A percentile compares a stretch with the other conserved stretches of the same genome.
These are phyloP conservation scores for Dendrobium officinale DNA, from an alignment of 106 monocot genomes.

Conservation along the genomic window DNA sequence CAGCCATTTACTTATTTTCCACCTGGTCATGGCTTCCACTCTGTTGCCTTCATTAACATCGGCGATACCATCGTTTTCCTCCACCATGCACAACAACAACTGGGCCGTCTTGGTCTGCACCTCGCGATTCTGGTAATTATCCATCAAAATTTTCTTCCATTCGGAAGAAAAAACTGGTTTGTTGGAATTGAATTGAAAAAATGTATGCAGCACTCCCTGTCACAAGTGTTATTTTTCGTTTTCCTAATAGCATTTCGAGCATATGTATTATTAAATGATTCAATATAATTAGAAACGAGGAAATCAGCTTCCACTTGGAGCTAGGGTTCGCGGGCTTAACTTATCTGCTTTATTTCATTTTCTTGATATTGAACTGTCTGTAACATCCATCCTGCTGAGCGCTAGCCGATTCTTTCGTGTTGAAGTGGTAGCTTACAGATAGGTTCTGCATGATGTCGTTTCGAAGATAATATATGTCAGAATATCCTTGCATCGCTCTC, in stretches of 20 bases:
- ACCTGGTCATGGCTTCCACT: background rate
- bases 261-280: background rate
- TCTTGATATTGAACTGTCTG: background rate
- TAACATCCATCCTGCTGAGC: background rate
- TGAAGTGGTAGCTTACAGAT: background rate
- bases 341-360: background rate
- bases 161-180: background rate
- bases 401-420: background rate
- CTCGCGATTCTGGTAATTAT: conserved; percentile 80
- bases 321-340: background rate
- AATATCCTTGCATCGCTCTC: background rate
- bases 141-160: background rate
- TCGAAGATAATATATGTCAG: too few species aligned
- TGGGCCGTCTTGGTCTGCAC: conserved; percentile 97
- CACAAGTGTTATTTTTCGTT: background rate
- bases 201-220: background rate
- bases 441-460: background rate
- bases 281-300: background rate
- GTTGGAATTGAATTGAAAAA: background rate
- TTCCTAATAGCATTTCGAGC: background rate
- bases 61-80: conserved; percentile 11
- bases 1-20: background rate
- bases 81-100: conserved; percentile 87
- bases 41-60: conserved; percentile 5
- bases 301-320: background rate